Conservation (phyloP, 1,284 basidiomycete genomes). For the Agaricales sp. region DNA sequence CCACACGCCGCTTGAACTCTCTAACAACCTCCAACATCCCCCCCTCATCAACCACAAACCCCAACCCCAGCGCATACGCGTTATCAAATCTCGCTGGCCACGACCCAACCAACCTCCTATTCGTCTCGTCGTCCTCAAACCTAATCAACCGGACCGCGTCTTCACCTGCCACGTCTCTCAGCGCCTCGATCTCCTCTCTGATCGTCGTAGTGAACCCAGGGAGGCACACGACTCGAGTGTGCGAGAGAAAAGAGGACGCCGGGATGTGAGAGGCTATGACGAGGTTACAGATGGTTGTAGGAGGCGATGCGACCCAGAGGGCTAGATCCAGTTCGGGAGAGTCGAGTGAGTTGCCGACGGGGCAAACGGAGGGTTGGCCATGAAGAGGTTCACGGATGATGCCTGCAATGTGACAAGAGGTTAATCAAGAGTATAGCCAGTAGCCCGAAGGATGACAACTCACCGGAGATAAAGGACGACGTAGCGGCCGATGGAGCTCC, state of each 20-base stretch:
- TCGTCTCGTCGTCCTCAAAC: slow-evolving; percentile 32
- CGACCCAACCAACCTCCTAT: slow-evolving; percentile 31
- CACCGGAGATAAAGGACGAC: slow-evolving; percentile 48
- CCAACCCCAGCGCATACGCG: slow-evolving; percentile 30
- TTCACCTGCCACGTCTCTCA: slow-evolving; percentile 29
- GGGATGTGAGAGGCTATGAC: slow-evolving; percentile 42
- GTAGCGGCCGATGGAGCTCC: slow-evolving; percentile 47
- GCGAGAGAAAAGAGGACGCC: slow-evolving; percentile 29
- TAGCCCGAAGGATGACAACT: slow-evolving; percentile 3
- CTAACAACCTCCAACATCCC: slow-evolving; percentile 34
- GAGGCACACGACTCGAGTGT: slow-evolving; percentile 42
- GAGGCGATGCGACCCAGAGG: slow-evolving; percentile 43
- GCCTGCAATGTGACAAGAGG: too few species aligned
- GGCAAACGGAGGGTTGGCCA: slow-evolving; percentile 39
- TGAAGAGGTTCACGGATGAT: slow-evolving; percentile 56
- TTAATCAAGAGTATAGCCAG: background rate
- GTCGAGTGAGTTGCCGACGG: slow-evolving; percentile 35
- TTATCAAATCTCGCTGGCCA: slow-evolving; percentile 39
- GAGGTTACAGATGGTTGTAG: slow-evolving; percentile 46
- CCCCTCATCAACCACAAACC: slow-evolving; percentile 32
- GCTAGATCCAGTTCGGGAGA: slow-evolving; percentile 35
- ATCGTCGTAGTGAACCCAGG: slow-evolving; percentile 40
- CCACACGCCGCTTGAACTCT: slow-evolving; percentile 26
- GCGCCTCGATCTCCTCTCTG: slow-evolving; percentile 32
- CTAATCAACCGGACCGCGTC: slow-evolving; percentile 26